Percentiles rank a stretch among this genome's conserved stretches.
phyloP scores from a whole-genome alignment of 164 flowering plant genomes.

The Piper longum region DNA sequence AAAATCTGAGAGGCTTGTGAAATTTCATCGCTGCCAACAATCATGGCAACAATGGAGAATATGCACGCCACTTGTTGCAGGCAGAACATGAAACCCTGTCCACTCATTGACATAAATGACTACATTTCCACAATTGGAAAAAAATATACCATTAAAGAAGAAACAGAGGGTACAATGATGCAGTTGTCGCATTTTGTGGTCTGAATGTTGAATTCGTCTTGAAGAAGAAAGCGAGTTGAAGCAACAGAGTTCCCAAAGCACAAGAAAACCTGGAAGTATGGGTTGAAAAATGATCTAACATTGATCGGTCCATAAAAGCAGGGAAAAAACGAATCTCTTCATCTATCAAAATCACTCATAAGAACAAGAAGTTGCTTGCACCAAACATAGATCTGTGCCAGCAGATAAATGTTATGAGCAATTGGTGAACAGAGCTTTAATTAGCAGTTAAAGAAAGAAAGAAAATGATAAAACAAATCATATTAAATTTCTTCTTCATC shows the following conservation, averaged over 20 bases:
- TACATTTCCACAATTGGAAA: background rate
- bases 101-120: background rate
- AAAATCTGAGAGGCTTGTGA: conserved; percentile 34
- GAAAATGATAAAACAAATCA: too few relatives aligned
- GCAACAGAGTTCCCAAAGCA: conserved; percentile 67
- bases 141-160: background rate
- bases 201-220: conserved; percentile 73
- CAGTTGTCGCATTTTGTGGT: conserved; percentile 69
- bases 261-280: conserved; percentile 31
- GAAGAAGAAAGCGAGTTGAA: conserved; percentile 64
- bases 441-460: too few relatives aligned
- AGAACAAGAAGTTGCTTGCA: too few relatives aligned
- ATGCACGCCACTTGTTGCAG: conserved; percentile 62
- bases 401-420: too few relatives aligned
- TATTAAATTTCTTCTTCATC: too few relatives aligned
- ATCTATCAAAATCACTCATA: too few relatives aligned
- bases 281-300: too few relatives aligned
- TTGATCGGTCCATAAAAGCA: too few relatives aligned
- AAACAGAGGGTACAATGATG: conserved; percentile 49
- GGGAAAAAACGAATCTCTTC: too few relatives aligned
- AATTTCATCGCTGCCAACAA: conserved; percentile 37
- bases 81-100: conserved; percentile 56
- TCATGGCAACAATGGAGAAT: conserved; percentile 33
- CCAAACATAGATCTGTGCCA: too few relatives aligned
- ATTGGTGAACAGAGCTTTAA: too few relatives aligned